These are phyloP conservation scores for Rhizomucor miehei DNA, from an alignment of 371 early-diverging fungal genomes.

Conservation along the genomic window DNA sequence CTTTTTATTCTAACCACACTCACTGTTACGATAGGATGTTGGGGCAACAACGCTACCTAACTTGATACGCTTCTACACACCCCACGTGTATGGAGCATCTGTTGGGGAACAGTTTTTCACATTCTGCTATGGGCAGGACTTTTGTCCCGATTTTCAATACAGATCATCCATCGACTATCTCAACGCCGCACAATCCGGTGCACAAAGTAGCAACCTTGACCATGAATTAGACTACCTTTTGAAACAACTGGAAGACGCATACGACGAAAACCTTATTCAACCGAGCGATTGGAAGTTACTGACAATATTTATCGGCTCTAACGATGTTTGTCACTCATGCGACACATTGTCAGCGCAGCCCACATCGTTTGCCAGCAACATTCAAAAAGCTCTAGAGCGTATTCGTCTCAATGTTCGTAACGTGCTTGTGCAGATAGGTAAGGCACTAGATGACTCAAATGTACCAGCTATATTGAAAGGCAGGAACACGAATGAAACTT, in stretches of 20 bases:
- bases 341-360: conserved; percentile 27
- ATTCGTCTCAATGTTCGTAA: conserved; percentile 22
- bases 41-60: conserved; percentile 42
- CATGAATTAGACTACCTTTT: conserved; percentile 43
- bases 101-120: conserved; percentile 38
- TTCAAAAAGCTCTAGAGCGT: conserved; percentile 35
- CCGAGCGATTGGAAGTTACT: conserved; percentile 62
- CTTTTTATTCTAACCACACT: too few species aligned
- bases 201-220: conserved; percentile 36
- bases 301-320: conserved; percentile 65
- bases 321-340: conserved; percentile 65
- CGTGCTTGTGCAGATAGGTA: conserved; percentile 38
- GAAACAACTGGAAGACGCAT: conserved; percentile 23
- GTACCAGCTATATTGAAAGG: neutral
- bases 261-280: conserved; percentile 24
- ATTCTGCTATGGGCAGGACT: conserved; percentile 39
- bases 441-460: neutral
- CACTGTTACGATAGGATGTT: conserved; percentile 24
- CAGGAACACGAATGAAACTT: neutral
- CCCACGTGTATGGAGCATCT: conserved; percentile 35
- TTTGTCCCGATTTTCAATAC: conserved; percentile 44
- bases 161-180: conserved; percentile 26
- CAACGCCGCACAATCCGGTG: conserved; percentile 54
- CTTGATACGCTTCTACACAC: conserved; percentile 38
- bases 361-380: conserved; percentile 20